Conservation (phyloP, 768 basidiomycete species). For the Boletus eberwhitei region DNA sequence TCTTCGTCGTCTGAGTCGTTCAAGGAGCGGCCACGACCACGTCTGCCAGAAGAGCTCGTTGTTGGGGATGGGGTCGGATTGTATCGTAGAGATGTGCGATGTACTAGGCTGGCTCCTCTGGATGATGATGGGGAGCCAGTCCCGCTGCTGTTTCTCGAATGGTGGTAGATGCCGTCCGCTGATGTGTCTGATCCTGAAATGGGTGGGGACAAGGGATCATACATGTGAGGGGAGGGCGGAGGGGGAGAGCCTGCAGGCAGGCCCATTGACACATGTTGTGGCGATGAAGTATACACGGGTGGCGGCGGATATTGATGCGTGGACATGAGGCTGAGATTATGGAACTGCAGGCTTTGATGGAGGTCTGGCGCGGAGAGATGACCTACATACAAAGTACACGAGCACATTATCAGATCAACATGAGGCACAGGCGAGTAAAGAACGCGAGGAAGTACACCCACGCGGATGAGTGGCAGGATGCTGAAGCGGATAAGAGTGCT, state of each 20-base stretch:
- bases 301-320: conserved; percentile 58
- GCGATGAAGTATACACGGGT: conserved; percentile 57
- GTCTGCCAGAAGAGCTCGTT: conserved; percentile 63
- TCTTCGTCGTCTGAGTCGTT: conserved; percentile 77
- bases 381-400: conserved; percentile 51
- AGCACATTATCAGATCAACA: conserved; percentile 66
- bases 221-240: conserved; percentile 73
- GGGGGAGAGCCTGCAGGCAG: conserved; percentile 67
- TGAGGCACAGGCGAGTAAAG: conserved; percentile 44
- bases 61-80: conserved; percentile 81
- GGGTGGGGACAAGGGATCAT: conserved; percentile 82
- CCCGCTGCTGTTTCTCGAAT: conserved; percentile 67
- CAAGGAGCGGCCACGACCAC: conserved; percentile 60
- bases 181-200: conserved; percentile 89
- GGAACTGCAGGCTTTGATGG: conserved; percentile 61
- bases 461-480: conserved; percentile 64
- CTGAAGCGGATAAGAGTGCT: conserved; percentile 53
- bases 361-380: conserved; percentile 64
- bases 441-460: conserved; percentile 55
- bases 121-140: conserved; percentile 78
- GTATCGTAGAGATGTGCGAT: conserved; percentile 66
- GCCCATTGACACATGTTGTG: conserved; percentile 68
- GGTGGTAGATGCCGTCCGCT: conserved; percentile 76
- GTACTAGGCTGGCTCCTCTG: conserved; percentile 71
- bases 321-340: conserved; percentile 63